Evolutionary conservation across 2,329 filamentous ascomycete genomes (phyloP).

Genomic region (Septoria linicola): DNA sequence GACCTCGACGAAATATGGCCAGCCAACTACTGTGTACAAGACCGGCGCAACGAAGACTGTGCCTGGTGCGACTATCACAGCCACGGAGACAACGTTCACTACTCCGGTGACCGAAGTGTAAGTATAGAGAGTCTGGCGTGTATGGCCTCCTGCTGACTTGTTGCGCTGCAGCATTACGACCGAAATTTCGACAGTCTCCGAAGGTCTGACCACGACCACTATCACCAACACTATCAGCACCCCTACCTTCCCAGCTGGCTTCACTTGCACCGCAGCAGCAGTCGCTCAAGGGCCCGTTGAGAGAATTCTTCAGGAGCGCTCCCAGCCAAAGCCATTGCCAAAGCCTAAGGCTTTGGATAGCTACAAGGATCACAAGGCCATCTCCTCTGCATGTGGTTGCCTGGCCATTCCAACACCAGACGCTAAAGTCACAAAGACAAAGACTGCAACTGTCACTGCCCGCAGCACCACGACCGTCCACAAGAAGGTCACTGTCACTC

Average conservation of each 20-base stretch:
- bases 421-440: neutral
- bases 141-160: neutral
- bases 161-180: neutral
- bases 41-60: neutral
- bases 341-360: neutral
- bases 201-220: neutral
- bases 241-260: neutral
- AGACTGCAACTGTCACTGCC: neutral
- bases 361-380: slow-evolving; percentile 4
- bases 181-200: neutral
- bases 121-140: neutral
- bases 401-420: neutral
- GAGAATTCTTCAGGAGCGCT: neutral
- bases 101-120: neutral
- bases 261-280: neutral
- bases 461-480: neutral
- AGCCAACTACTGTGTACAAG: neutral
- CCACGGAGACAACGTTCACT: neutral
- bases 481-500: neutral
- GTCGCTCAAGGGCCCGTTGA: neutral
- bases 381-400: slow-evolving; percentile 3
- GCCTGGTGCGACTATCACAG: neutral
- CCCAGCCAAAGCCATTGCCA: neutral
- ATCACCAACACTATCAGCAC: neutral
- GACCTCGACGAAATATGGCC: neutral